phyloP scores from a whole-genome alignment of 23 red algal genomes.

The Gracilaria caudata region DNA sequence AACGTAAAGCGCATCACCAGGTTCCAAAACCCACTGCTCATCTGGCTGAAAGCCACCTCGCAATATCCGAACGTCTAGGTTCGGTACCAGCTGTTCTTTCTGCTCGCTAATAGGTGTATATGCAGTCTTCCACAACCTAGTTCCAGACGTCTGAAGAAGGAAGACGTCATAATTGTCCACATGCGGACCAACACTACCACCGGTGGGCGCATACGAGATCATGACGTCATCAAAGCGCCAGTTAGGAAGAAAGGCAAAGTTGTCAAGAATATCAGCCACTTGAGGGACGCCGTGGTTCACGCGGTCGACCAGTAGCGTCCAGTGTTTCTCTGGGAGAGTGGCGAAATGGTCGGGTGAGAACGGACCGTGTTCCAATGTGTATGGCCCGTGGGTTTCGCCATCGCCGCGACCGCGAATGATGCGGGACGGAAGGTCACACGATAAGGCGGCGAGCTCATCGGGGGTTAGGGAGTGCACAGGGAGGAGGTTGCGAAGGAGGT shows the following conservation, averaged over 20 bases:
- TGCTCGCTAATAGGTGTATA: conserved; percentile 53
- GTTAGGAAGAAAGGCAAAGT: conserved; percentile 77
- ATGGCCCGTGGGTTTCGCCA: conserved; percentile 32
- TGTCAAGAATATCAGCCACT: conserved; percentile 55
- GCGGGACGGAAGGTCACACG: conserved; percentile 68
- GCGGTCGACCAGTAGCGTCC: conserved; percentile 80
- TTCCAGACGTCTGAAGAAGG: conserved; percentile 72
- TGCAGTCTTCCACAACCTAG: conserved; percentile 69
- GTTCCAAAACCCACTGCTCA: conserved; percentile 65
- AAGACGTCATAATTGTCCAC: conserved; percentile 97
- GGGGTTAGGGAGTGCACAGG: conserved; percentile 63
- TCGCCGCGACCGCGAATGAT: conserved; percentile 49
- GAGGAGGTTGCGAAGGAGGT: conserved; percentile 72
- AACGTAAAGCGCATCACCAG: conserved; percentile 88
- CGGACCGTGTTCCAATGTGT: conserved; percentile 64
- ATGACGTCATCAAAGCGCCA: conserved; percentile 94
- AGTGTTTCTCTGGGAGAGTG: conserved; percentile 55
- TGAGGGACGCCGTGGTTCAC: conserved; percentile 63
- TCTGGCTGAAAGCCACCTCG: conserved; percentile 46
- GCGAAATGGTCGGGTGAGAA: conserved; percentile 43
- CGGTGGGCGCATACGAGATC: conserved; percentile 73
- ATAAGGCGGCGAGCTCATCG: conserved; percentile 80
- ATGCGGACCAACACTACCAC: conserved; percentile 91
- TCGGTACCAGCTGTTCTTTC: conserved; percentile 55
- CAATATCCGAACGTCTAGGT: conserved; percentile 71